These are phyloP conservation scores for Lasiodiplodia sp. DNA, from an alignment of 2,329 filamentous ascomycete species.

Conservation along the genomic window DNA sequence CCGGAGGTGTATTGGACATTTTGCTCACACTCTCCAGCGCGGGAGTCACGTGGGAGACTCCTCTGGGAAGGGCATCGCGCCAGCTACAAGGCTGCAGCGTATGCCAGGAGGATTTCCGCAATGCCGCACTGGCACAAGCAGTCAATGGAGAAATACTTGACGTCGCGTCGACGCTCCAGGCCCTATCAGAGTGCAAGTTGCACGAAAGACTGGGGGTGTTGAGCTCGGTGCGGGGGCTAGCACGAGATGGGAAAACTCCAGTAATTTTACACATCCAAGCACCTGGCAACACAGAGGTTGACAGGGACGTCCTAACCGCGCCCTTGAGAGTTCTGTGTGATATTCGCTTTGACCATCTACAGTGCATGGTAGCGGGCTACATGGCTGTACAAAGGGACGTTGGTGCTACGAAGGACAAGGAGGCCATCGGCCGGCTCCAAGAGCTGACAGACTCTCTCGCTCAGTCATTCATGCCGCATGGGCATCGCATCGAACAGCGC, in stretches of 20 bases:
- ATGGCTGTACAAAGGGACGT: neutral
- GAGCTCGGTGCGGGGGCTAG: neutral
- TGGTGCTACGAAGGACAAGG: neutral
- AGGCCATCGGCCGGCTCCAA: neutral
- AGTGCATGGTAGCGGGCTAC: neutral
- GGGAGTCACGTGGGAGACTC: neutral
- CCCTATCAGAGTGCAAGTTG: neutral
- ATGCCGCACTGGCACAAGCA: neutral
- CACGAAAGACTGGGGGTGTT: neutral
- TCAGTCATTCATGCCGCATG: neutral
- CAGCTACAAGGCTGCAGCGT: neutral
- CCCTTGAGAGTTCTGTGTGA: neutral
- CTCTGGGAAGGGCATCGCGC: neutral
- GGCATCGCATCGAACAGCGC: neutral
- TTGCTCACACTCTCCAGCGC: neutral
- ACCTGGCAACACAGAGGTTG: neutral
- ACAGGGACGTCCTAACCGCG: neutral
- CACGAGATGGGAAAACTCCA: neutral
- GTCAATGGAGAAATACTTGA: neutral
- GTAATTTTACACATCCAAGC: neutral
- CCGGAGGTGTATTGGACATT: neutral
- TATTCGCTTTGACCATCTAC: neutral
- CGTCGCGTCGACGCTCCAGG: neutral
- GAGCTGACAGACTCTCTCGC: too few relatives aligned
- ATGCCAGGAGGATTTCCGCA: neutral